Base-by-base conservation (phyloP, 768 basidiomycete species). In the Podaxis pistillaris region DNA sequence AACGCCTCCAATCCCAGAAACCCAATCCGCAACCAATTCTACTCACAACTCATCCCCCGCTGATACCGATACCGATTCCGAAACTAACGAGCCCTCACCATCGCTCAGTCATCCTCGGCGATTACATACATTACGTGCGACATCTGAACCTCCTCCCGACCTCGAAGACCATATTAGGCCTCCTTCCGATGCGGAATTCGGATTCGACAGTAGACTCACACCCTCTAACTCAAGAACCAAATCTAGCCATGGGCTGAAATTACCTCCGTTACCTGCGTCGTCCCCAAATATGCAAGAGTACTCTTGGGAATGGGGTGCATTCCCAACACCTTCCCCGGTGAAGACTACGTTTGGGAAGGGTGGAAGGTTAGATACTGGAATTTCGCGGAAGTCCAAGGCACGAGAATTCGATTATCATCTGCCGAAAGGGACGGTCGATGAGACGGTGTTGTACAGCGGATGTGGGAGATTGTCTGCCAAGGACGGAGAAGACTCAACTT, bases 251-350 rank as follows among this genome's bases (percentile, higher is more conserved):
- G 58, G 59, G 13, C 38, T 62, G 19, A 53, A 51, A 40, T 46
- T 59, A 44, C 64, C 62, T 19, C 8, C 46, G 19, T 38, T 64
- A 66, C 22, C 63, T 57, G 30, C 56, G 22, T 46, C 58, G 66
- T 55, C 65, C 58, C 52, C 74, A 19, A 72, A 70, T 3, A 68
- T 81, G 2, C 86, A 86, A 60, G 89, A 92, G 69, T 94, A 94
- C 68, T 90, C 91, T 5, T 96, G 94, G 94, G 95, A 96, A 67
- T 96, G 94, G 94, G 94, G 93, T 28, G 87, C 83, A 19, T 92
- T 96, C 68, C 95, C 93, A 30, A 89, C 88, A 65, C 89, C 86
- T 24, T 91, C 91, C 3, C 89, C 90, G 0, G 74, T 86, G 67
- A 82, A 82, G 58, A 65, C 82, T 0, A 76, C 81, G 11, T 87